Evolutionary conservation across 495 filamentous ascomycete species (phyloP), one percentile per base, ranked within the genome.

Genomic region (Wilcoxina mikolae): DNA sequence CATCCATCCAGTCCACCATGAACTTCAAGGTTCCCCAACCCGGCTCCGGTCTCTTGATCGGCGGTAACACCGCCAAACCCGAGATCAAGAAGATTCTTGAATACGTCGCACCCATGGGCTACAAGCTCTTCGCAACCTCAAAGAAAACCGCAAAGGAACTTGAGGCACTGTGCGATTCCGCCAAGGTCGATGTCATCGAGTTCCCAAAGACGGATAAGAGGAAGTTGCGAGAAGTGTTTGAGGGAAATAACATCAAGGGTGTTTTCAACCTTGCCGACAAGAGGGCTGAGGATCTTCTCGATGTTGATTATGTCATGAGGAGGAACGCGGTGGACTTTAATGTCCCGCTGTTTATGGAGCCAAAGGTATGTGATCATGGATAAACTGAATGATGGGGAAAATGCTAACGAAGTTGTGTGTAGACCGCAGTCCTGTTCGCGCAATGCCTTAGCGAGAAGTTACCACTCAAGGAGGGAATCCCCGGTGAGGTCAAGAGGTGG

Each of bases 241-340:
- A 89, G 78, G 94, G 94, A 76, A 87, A 95, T 69, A 81, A 95
- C 65, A 91, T 98, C 70, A 79, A 82, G 28, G 93, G 93, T 58
- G 84, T 89, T 48, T 98, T 98, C 78, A 98, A 98, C 72, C 73
- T 98, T 62, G 88, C 89, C 50, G 81, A 81, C 66, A 79, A 76
- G 54, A 75, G 90, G 59, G 91, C 78, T 52, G 87, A 88, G 74
- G 89, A 81, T 23, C 72, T 87, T 56, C 72, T 85, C 51, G 91
- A 98, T 67, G 87, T 90, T 58, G 90, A 96, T 71, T 98, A 98
- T 60, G 88, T 96, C 44, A 98, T 96, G 91, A 80, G 91, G 60
- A 80, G 93, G 62, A 95, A 98, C 66, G 91, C 90, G 15, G 93
- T 98, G 39, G 91, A 98, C 72, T 98, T 98, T 68, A 88, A 89